Base-by-base conservation (phyloP, 148 eudicot species). In the Chenopodium formosanum region DNA sequence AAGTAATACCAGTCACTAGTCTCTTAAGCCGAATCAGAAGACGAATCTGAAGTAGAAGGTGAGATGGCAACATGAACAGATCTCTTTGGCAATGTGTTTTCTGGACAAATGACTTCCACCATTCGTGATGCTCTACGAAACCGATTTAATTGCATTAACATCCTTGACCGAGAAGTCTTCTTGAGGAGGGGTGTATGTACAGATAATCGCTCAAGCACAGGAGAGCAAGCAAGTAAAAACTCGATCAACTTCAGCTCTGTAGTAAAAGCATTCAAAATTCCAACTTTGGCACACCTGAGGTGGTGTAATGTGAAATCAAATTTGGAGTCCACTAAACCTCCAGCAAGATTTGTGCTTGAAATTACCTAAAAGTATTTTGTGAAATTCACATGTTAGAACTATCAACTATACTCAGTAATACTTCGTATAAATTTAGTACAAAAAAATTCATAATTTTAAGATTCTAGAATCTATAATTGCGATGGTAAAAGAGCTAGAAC, bases 171-270 rank as follows among this genome's bases (percentile, higher is more conserved):
- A 31, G 46, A 68, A 9, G 44, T 58, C 27, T 0, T 12, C 53
- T 29, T 69, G 27, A 75, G 65, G 12, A 19, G 22, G 8, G 65
- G 65, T 62, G 65, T 22, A 22, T 62, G 65, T 20, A 62, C 65
- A 58, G 67, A 75, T 50, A 84, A 23, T 16, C 62, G 63, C 52
- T 84, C 79, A 44, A 84, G 80, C 25, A 72, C 44, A 16, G 86
- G 86, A 29, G 86, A 80, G 65, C 77, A 76, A 47, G 73, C 80
- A 3, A 84, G 86, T 77, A 84, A 70, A 50, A 80, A 32, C 58
- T 84, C 86, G 12, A 84, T 80, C 53, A 84, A 23, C 73, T 84
- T 84, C 73, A 84, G 80, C 80, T 84, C 86, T 7, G 53, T 32
- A 52, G 0, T 58, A 7, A 82, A 75, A 64, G 70, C 80, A 32